phyloP scores from a whole-genome alignment of 345 rosid genomes.

The Arabidopsis thaliana region TAIR10.1 NC_003076.8:20530501-20531000 shows the following conservation, averaged over 20 bases:
- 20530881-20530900: slow-evolving; percentile 93
- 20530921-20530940: slow-evolving; percentile 72
- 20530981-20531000: slow-evolving; percentile 93
- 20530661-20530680: not conserved
- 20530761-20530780: not conserved
- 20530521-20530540: slow-evolving; percentile 84
- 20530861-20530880: slow-evolving; percentile 72
- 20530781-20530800: not conserved
- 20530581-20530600: slow-evolving; percentile 78
- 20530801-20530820: not conserved
- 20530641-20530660: not conserved
- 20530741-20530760: not conserved
- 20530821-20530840: not conserved
- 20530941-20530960: slow-evolving; percentile 63
- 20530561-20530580: slow-evolving; percentile 80
- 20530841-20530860: slow-evolving; percentile 73
- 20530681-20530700: not conserved
- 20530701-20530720: not conserved
- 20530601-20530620: slow-evolving; percentile 93
- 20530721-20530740: not conserved
- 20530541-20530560: slow-evolving; percentile 88
- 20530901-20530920: slow-evolving; percentile 77
- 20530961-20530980: slow-evolving; percentile 85
- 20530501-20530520: slow-evolving; percentile 79
- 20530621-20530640: slow-evolving; percentile 74